Base-by-base conservation (phyloP, 1,139 yeast species). In the Debaryomyces subglobosus region DNA sequence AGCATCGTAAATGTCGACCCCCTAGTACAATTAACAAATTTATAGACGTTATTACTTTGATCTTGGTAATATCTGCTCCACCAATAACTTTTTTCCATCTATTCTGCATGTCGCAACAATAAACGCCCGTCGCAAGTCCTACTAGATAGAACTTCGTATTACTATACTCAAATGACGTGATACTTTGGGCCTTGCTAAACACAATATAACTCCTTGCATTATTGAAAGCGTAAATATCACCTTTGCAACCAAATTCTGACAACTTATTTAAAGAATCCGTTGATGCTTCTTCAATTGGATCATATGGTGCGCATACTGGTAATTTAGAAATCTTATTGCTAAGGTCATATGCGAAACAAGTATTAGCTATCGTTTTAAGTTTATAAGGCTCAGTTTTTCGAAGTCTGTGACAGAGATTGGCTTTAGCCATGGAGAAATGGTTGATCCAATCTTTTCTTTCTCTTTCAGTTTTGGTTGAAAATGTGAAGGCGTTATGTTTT, bases 1-100 rank as follows among this genome's bases (percentile, higher is more conserved):
- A 84, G 64, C 86, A 84, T 47, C 82, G 74, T 44, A 92, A 70
- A 15, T 77, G 75, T 53, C 78, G 81, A 50, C 80, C 85, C 13
- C 85, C 79, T 45, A 89, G 69, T 2, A 88, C 68, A 13, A 89
- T 68, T 10, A 87, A 71, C 37, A 86, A 66, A 39, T 85, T 81
- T 52, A 84, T 72, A 24, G 78, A 77, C 3, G 82, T 78, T 38
- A 88, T 69, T 5, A 86, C 84, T 20, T 80, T 78, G 39, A 92
- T 68, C 57, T 84, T 86, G n/a, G 79, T 73, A 15, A 88, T 82
- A 45, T 78, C 79, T 6, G 68, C 49, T 18, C 84, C 66, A 53
- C 79, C 77, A 33, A 88, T 65, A 6, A 90, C 79, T 50, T 81
- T 74, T 48, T 72, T 78, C 95, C 96, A 89, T 15, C 73, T 69